phyloP scores from a whole-genome alignment of 2,329 filamentous ascomycete species.

The Ciborinia camelliae region DNA sequence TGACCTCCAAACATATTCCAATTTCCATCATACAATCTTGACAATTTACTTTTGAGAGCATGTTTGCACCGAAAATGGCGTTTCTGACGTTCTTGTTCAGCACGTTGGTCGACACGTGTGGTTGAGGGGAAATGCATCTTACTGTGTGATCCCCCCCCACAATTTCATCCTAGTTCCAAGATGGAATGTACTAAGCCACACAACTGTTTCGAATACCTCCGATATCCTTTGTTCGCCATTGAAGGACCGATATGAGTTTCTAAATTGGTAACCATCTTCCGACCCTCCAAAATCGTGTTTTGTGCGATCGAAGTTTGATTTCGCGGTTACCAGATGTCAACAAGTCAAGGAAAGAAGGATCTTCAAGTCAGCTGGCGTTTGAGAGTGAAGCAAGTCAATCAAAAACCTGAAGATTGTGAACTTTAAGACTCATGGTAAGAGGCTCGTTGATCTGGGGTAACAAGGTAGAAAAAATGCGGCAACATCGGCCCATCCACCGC shows the following conservation, averaged over 20 bases:
- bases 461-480: slow-evolving; percentile 7
- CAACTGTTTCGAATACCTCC: neutral
- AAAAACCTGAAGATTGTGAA: neutral
- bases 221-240: slow-evolving; percentile 12
- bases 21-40: neutral
- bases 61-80: slow-evolving; percentile 10
- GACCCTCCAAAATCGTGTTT: slow-evolving; percentile 1
- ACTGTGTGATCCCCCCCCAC: neutral
- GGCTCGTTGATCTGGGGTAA: slow-evolving; percentile 20
- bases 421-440: neutral
- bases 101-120: slow-evolving; percentile 13
- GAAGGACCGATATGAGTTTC: slow-evolving; percentile 21
- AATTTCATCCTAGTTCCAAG: slow-evolving; percentile 11
- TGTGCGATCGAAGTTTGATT: slow-evolving; percentile 2
- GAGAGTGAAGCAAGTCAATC: neutral
- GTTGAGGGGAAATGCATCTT: slow-evolving; percentile 2
- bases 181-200: slow-evolving; percentile 12
- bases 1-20: slow-evolving; percentile 8
- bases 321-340: neutral
- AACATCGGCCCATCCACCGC: slow-evolving; percentile 20
- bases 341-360: neutral
- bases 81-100: neutral
- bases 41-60: neutral
- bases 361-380: slow-evolving; percentile 19
- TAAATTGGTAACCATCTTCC: slow-evolving; percentile 8